Evolutionary conservation across 2,329 filamentous ascomycete genomes (phyloP), one percentile per base, ranked within the genome.

Genomic region (Pyrenochaeta sp.): DNA sequence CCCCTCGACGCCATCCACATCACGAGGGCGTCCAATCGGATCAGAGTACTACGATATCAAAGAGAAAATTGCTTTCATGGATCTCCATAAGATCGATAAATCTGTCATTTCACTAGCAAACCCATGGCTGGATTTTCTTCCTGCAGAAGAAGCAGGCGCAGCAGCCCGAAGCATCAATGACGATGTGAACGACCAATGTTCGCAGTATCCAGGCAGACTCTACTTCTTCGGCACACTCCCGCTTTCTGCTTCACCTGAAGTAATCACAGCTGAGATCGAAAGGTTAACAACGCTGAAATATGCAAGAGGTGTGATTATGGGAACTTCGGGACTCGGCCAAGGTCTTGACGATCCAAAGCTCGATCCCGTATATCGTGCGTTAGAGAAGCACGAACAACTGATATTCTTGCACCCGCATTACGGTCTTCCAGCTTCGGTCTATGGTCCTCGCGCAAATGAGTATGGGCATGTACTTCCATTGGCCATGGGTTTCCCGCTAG

Each of bases 341-440:
- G 91, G 92, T 0, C 78, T 96, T 1, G 92, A 96, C 65, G 92
- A 96, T 68, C 79, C 82, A 2, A 72, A 74, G 1, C 74, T 96
- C 18, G 79, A 93, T 23, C 84, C 87, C 0, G 80, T 96, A 8
- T 89, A 90, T 71, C 69, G 78, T 8, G 85, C 86, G 0, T 72
- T 96, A 1, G 83, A 89, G 28, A 79, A 81, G 27, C 81, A 82
- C 0, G 70, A 77, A 6, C 76, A 90, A 22, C 76, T 88, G 17
- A 77, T 96, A 35, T 96, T 96, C 74, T 71, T 96, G 37, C 92
- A 96, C 71, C 92, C 92, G 19, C 92, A 96, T 72, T 96, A 96
- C 67, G 92, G 92, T 1, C 81, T 96, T 2, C 91, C 90, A 0
- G 81, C 82, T 46, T 81, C 84, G 7, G 89, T 95, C 3, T 96